phyloP scores from a whole-genome alignment of 768 basidiomycete species.

The Daedaleopsis sinensis region DNA sequence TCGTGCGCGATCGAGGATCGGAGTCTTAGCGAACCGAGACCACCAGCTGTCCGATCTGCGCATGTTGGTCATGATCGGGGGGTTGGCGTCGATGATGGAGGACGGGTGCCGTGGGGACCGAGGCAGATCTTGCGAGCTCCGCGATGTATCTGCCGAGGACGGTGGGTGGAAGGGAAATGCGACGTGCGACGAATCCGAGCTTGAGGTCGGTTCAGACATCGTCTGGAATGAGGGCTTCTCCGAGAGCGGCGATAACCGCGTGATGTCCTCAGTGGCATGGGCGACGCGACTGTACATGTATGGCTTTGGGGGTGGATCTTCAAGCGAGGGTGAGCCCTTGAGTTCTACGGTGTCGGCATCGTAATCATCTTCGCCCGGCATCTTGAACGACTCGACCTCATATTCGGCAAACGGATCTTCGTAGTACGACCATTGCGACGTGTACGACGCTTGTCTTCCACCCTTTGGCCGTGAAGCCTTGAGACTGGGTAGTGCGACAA shows the following conservation, averaged over 20 bases:
- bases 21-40: constrained; percentile 68
- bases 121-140: constrained; percentile 29
- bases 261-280: constrained; percentile 21
- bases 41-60: constrained; percentile 80
- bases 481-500: constrained; percentile 27
- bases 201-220: constrained; percentile 19
- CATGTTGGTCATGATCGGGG: constrained; percentile 49
- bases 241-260: constrained; percentile 28
- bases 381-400: constrained; percentile 26
- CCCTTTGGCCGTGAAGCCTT: constrained; percentile 22
- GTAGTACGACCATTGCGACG: constrained; percentile 22
- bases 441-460: constrained; percentile 23
- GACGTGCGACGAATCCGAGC: constrained; percentile 25
- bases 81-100: constrained; percentile 45
- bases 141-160: constrained; percentile 27
- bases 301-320: constrained; percentile 29
- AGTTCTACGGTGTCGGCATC: constrained; percentile 24
- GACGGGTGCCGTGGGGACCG: constrained; percentile 37
- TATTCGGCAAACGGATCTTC: constrained; percentile 32
- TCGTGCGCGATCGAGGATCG: constrained; percentile 59
- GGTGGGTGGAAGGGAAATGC: constrained; percentile 29
- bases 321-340: constrained; percentile 16
- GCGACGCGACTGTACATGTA: constrained; percentile 20
- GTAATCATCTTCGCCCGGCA: constrained; percentile 24
- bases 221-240: constrained; percentile 27